These are phyloP conservation scores for Phlebiopsis gigantea DNA, from an alignment of 768 basidiomycete genomes.

Conservation along the genomic window DNA sequence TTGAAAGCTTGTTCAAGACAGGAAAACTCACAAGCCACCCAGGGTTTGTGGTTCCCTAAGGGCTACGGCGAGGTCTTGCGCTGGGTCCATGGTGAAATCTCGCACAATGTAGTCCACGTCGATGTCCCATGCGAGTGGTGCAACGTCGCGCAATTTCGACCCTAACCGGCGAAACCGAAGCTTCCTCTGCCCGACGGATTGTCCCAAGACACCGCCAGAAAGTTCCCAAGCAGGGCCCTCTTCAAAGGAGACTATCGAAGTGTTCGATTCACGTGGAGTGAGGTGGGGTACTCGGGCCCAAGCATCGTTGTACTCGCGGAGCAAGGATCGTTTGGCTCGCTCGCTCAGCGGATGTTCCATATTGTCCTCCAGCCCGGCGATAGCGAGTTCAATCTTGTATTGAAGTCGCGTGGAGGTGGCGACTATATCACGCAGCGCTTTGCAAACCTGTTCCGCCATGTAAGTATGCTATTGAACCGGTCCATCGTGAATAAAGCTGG, in stretches of 20 bases:
- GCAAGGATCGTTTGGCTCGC: background rate
- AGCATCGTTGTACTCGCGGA: background rate
- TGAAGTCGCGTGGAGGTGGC: background rate
- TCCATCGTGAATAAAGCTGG: background rate
- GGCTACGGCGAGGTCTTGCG: conserved; percentile 8
- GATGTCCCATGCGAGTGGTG: conserved; percentile 1
- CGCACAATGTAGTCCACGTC: conserved; percentile 1
- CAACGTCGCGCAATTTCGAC: conserved; percentile 3
- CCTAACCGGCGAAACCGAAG: conserved; percentile 7
- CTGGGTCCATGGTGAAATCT: conserved; percentile 14
- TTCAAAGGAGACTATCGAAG: background rate
- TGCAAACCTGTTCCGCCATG: background rate
- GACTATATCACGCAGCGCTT: background rate
- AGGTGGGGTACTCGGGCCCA: background rate
- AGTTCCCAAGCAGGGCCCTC: conserved; percentile 15
- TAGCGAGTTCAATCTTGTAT: conserved; percentile 8
- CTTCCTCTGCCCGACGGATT: background rate
- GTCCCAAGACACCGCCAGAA: conserved; percentile 11
- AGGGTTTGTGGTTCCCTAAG: background rate
- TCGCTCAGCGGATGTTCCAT: background rate
- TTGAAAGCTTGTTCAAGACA: background rate
- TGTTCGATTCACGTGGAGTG: background rate
- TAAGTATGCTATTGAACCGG: background rate
- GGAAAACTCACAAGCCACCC: background rate
- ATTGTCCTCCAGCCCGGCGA: conserved; percentile 10